Evolutionary conservation across 345 rosid genomes (phyloP).

Genomic region (Hibiscus tridactylites): DNA sequence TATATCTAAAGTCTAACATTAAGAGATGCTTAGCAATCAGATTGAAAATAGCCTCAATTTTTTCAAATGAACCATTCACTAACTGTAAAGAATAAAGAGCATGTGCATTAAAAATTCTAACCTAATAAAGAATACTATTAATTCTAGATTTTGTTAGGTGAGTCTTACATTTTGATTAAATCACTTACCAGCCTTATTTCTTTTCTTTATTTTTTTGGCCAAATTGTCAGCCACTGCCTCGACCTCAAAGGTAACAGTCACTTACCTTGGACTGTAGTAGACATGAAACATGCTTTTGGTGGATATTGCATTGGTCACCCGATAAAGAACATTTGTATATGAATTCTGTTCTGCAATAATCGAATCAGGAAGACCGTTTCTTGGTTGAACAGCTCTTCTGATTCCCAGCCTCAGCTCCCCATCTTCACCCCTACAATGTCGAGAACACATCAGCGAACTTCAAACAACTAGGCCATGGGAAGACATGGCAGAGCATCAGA

Average conservation of each 20-base stretch:
- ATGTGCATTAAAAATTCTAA: neutral
- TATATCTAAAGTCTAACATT: neutral
- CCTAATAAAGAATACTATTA: neutral
- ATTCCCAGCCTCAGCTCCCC: slow-evolving; percentile 88
- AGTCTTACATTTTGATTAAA: neutral
- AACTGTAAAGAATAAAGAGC: neutral
- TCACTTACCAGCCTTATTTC: too few species aligned
- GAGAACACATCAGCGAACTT: slow-evolving; percentile 13
- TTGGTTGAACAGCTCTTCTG: slow-evolving; percentile 49
- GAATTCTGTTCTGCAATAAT: slow-evolving; percentile 42
- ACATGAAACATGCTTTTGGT: slow-evolving; percentile 59
- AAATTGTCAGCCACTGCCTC: neutral
- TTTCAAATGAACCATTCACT: neutral
- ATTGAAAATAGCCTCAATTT: neutral
- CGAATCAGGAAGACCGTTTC: too few species aligned
- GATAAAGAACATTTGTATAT: slow-evolving; percentile 40
- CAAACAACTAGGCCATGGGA: neutral
- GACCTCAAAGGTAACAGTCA: neutral
- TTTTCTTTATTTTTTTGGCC: neutral
- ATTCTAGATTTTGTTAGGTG: neutral
- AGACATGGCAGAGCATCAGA: neutral
- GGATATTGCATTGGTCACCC: slow-evolving; percentile 56
- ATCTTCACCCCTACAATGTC: slow-evolving; percentile 64
- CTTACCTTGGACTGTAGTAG: slow-evolving; percentile 82
- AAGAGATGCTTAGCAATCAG: neutral